Conservation (phyloP, 1,284 basidiomycete genomes). For the Cystobasidiaceae sp. region DNA sequence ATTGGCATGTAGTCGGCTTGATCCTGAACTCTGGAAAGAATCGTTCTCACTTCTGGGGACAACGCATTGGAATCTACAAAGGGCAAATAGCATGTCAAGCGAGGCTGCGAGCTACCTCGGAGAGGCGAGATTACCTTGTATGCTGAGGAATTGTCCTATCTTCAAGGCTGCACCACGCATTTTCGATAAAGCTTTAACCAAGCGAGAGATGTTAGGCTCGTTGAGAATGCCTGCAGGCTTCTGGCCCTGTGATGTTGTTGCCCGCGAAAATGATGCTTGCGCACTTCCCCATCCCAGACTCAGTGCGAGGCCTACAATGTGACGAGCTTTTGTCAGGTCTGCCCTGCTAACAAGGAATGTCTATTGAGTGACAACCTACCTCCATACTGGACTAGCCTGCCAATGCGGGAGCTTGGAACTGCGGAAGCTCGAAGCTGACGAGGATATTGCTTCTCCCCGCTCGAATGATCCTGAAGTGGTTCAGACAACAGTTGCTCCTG, state of each 20-base stretch:
- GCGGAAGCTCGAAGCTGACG: conserved; percentile 61
- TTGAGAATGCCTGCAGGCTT: conserved; percentile 44
- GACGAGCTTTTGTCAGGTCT: not conserved
- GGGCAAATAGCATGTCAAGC: not conserved
- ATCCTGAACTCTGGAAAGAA: conserved; percentile 87
- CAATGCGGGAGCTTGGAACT: conserved; percentile 81
- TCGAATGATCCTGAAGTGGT: too few species aligned
- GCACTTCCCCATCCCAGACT: conserved; percentile 53
- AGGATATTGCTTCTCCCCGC: not conserved
- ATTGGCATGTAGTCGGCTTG: conserved; percentile 98
- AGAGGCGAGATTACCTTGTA: conserved; percentile 63
- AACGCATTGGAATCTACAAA: conserved; percentile 74
- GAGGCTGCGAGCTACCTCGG: not conserved
- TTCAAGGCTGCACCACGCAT: conserved; percentile 98
- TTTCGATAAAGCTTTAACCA: conserved; percentile 84
- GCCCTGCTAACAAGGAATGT: not conserved
- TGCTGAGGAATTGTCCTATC: conserved; percentile 94
- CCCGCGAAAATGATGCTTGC: conserved; percentile 50
- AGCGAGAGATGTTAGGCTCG: conserved; percentile 78
- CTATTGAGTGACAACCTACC: conserved; percentile 54
- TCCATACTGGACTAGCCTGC: conserved; percentile 85
- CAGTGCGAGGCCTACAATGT: conserved; percentile 59
- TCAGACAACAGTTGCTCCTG: too few species aligned
- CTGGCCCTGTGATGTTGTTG: conserved; percentile 49
- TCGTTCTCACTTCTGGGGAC: conserved; percentile 79